Conservation (phyloP, 2,329 filamentous ascomycete genomes). For the Capronia epimyces region DNA sequence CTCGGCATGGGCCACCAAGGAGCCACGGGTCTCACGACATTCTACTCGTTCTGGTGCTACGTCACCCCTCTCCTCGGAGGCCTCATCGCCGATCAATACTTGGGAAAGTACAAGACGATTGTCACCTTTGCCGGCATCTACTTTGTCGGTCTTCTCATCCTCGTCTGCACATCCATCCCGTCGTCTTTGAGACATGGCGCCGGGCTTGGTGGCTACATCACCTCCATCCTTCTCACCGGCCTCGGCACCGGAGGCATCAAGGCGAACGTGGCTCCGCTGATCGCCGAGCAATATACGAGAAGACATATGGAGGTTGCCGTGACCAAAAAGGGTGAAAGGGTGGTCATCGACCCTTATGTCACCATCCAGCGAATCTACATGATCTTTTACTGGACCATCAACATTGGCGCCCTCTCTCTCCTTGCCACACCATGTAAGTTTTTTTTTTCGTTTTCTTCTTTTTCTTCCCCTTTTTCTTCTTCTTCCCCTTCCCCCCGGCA, state of each 20-base stretch:
- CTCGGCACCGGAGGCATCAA: constrained; percentile 76
- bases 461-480: not conserved
- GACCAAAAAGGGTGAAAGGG: constrained; percentile 56
- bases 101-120: constrained; percentile 66
- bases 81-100: constrained; percentile 62
- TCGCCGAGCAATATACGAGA: constrained; percentile 65
- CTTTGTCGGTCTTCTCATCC: constrained; percentile 60
- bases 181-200: constrained; percentile 53
- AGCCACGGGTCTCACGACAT: constrained; percentile 47
- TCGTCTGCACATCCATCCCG: constrained; percentile 62
- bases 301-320: constrained; percentile 54
- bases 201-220: constrained; percentile 59
- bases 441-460: constrained; percentile 20
- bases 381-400: constrained; percentile 68
- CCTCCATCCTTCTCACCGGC: constrained; percentile 64
- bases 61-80: constrained; percentile 55
- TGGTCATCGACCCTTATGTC: constrained; percentile 64
- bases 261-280: constrained; percentile 67
- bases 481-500: too few relatives aligned
- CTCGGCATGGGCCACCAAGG: constrained; percentile 56
- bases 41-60: constrained; percentile 60
- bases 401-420: constrained; percentile 59
- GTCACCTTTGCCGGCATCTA: constrained; percentile 60
- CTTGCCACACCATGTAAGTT: constrained; percentile 61
- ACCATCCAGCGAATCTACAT: constrained; percentile 64